Conservation (phyloP, 176 grass and related monocot species). For the Calamus simplicifolius region DNA sequence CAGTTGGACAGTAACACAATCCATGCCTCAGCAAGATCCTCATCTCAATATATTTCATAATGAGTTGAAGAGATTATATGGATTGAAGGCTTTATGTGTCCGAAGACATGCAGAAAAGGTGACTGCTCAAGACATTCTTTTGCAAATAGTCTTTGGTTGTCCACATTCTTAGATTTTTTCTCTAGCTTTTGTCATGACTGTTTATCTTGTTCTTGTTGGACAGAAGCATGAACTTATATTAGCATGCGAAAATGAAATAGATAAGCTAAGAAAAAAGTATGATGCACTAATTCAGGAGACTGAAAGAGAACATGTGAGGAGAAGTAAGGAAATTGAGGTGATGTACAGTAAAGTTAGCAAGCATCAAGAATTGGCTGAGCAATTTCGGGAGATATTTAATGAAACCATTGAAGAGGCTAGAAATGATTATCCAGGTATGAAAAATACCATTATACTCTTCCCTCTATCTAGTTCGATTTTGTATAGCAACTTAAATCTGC, state of each 20-base stretch:
- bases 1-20: conserved; percentile 7
- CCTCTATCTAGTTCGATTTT: background rate
- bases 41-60: conserved; percentile 1
- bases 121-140: background rate
- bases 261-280: conserved; percentile 34
- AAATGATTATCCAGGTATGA: conserved; percentile 24
- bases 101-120: conserved; percentile 38
- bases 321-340: conserved; percentile 21
- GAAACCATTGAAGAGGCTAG: conserved; percentile 12
- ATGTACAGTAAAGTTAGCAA: conserved; percentile 28
- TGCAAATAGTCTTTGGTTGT: conserved; percentile 16
- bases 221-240: conserved; percentile 28
- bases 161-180: conserved; percentile 2
- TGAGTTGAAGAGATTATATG: conserved; percentile 29
- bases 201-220: conserved; percentile 9
- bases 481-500: too few species aligned
- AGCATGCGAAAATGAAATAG: conserved; percentile 20
- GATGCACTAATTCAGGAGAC: conserved; percentile 19
- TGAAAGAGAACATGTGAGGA: conserved; percentile 27
- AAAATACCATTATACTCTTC: background rate
- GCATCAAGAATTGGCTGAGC: conserved; percentile 37
- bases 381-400: conserved; percentile 26
- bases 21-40: conserved; percentile 13
- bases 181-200: conserved; percentile 11
- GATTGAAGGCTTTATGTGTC: conserved; percentile 16